Percentiles rank a stretch among this genome's conserved stretches.
phyloP scores from a whole-genome alignment of 768 basidiomycete species.

The Lanmaoa pseudosensibilis region DNA sequence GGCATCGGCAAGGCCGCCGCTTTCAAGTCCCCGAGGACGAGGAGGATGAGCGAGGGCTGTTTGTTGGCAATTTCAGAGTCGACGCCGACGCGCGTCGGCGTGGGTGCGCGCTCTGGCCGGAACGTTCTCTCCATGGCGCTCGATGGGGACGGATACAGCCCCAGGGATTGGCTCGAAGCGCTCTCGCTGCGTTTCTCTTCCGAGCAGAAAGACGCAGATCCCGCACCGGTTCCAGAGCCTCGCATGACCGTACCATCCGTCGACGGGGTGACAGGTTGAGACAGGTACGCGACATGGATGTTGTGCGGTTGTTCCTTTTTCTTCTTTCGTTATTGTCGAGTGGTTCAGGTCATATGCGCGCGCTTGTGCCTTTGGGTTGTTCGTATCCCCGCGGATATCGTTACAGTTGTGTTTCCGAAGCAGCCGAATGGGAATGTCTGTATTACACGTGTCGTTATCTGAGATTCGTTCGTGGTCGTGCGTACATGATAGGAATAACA shows the following conservation, averaged over 20 bases:
- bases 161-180: slow-evolving; percentile 21
- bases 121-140: slow-evolving; percentile 5
- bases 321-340: background rate
- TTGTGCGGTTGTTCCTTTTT: background rate
- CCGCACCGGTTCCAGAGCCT: background rate
- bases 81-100: slow-evolving; percentile 19
- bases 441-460: background rate
- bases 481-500: background rate
- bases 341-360: background rate
- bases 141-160: background rate
- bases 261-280: background rate
- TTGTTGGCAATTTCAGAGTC: slow-evolving; percentile 12
- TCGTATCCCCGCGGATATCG: background rate
- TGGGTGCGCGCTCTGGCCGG: slow-evolving; percentile 1
- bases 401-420: background rate
- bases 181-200: slow-evolving; percentile 16
- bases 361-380: background rate
- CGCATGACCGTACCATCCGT: background rate
- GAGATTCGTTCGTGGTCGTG: background rate
- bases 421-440: background rate
- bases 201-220: background rate
- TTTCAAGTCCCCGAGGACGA: slow-evolving; percentile 1
- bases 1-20: background rate
- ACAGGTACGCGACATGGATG: background rate
- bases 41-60: slow-evolving; percentile 24